phyloP scores from a whole-genome alignment of 345 rosid genomes.

The Brassica rapa region DNA sequence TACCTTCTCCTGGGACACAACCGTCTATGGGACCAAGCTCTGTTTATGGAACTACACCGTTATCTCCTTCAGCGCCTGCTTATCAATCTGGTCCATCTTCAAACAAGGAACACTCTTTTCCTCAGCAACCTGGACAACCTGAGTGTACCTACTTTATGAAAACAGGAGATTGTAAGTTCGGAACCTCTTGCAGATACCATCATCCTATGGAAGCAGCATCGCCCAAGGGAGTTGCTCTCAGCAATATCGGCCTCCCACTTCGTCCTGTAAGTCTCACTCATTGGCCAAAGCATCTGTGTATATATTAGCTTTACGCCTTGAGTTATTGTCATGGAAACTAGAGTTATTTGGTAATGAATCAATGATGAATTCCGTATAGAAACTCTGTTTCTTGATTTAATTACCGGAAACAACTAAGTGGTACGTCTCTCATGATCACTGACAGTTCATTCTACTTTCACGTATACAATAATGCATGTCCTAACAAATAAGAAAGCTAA shows the following conservation, averaged over 20 bases:
- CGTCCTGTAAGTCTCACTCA: slow-evolving; percentile 63
- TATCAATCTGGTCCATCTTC: slow-evolving; percentile 56
- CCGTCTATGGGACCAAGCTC: slow-evolving; percentile 59
- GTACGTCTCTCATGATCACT: background rate
- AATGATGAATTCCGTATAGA: background rate
- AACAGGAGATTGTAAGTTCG: slow-evolving; percentile 86
- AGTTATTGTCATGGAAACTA: background rate
- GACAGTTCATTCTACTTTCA: background rate
- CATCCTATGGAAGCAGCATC: slow-evolving; percentile 68
- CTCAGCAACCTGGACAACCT: slow-evolving; percentile 85
- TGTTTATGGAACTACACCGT: slow-evolving; percentile 48
- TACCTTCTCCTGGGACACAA: slow-evolving; percentile 61
- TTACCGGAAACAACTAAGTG: background rate
- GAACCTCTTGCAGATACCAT: slow-evolving; percentile 87
- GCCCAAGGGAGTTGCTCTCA: slow-evolving; percentile 51
- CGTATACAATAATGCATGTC: background rate
- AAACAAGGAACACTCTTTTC: slow-evolving; percentile 65
- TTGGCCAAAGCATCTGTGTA: background rate
- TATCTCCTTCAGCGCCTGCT: slow-evolving; percentile 57
- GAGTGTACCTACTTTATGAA: slow-evolving; percentile 85
- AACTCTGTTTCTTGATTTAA: slow-evolving; percentile 25
- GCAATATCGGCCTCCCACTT: slow-evolving; percentile 75
- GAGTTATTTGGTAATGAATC: background rate
- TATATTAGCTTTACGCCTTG: slow-evolving; percentile 10
- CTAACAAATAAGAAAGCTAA: background rate